Evolutionary conservation across 805 yeast species (phyloP).

Genomic region (Cephaloascus albidus): DNA sequence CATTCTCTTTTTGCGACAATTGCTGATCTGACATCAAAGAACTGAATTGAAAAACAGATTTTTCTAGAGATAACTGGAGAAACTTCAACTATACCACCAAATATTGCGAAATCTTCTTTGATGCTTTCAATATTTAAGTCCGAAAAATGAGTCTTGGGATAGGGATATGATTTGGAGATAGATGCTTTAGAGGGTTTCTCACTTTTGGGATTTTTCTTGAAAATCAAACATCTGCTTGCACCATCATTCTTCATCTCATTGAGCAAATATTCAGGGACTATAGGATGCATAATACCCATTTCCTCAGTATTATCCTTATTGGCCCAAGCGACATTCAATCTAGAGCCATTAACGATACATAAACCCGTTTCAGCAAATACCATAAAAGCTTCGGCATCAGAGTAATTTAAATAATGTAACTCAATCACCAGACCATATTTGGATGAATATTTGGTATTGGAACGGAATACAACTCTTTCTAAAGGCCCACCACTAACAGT

Average conservation of each 20-base stretch:
- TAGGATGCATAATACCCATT: conserved; percentile 9
- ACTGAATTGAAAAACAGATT: conserved; percentile 52
- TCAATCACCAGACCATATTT: conserved; percentile 18
- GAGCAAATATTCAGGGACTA: conserved; percentile 12
- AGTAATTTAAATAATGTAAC: conserved; percentile 41
- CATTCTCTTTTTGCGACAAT: conserved; percentile 45
- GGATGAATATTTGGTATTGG: conserved; percentile 2
- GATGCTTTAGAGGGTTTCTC: conserved; percentile 1
- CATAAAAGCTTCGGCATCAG: conserved; percentile 46
- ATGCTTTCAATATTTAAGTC: conserved; percentile 37
- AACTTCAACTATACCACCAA: conserved; percentile 54
- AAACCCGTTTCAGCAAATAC: conserved; percentile 41
- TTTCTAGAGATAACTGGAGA: conserved; percentile 61
- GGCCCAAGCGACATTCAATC: conserved; percentile 40
- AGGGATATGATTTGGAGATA: conserved; percentile 26
- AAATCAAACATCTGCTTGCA: conserved; percentile 48
- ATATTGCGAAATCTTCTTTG: conserved; percentile 38
- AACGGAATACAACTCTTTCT: conserved; percentile 33
- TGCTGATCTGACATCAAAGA: conserved; percentile 48
- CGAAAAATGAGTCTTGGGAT: conserved; percentile 31
- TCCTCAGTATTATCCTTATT: conserved; percentile 13
- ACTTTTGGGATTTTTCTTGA: conserved; percentile 23
- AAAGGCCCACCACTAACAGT: conserved; percentile 66
- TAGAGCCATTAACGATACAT: conserved; percentile 50
- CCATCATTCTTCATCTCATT: conserved; percentile 28